Percentiles rank a stretch among this genome's conserved stretches.
Evolutionary conservation across 2,329 filamentous ascomycete species (phyloP).

Genomic region (Hymenoscyphus occultus): DNA sequence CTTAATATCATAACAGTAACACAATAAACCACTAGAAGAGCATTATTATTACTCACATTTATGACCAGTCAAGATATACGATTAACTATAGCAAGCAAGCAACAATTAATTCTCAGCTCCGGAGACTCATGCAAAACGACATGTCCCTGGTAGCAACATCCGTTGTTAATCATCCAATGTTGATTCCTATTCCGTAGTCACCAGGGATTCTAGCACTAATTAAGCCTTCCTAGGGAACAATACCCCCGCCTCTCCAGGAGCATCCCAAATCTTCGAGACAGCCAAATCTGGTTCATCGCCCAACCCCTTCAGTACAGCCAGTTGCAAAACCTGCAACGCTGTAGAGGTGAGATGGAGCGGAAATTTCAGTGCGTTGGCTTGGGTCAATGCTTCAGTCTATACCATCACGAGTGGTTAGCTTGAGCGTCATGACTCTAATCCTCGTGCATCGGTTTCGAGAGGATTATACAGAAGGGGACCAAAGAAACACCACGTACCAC

Average conservation of each 20-base stretch:
- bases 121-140: background rate
- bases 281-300: conserved; percentile 39
- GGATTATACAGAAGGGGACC: background rate
- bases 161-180: background rate
- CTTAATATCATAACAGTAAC: no score
- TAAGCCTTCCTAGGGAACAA: conserved; percentile 17
- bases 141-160: background rate
- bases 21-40: no score
- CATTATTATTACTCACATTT: no score
- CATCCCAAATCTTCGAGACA: conserved; percentile 42
- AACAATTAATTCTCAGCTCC: no score
- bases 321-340: conserved; percentile 39
- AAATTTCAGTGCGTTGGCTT: conserved; percentile 35
- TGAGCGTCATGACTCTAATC: background rate
- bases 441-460: background rate
- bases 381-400: conserved; percentile 36
- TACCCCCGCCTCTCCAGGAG: conserved; percentile 10
- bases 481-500: conserved; percentile 25
- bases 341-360: conserved; percentile 38
- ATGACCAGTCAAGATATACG: no score
- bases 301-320: conserved; percentile 36
- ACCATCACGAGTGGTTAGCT: conserved; percentile 8
- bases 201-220: background rate
- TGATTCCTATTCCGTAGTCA: background rate
- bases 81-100: no score